phyloP scores from a whole-genome alignment of 2,329 filamentous ascomycete species.

The Phyllosticta paracitricarpa region DNA sequence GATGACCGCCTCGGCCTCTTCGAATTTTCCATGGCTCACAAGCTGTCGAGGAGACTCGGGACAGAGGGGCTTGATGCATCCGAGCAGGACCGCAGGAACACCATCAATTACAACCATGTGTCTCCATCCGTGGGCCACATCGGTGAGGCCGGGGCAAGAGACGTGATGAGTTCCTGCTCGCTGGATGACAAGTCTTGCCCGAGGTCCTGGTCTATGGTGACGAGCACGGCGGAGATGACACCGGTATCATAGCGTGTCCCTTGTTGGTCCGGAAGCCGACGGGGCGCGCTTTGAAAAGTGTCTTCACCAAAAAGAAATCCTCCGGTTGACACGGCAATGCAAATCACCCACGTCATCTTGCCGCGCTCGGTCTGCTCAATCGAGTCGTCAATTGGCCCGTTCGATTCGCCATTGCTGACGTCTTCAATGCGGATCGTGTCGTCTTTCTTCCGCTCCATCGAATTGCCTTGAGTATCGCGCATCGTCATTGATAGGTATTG shows the following conservation, averaged over 20 bases:
- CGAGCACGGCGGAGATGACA: constrained; percentile 29
- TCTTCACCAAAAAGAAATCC: constrained; percentile 14
- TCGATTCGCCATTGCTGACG: neutral
- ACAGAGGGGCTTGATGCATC: constrained; percentile 23
- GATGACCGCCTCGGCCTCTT: constrained; percentile 25
- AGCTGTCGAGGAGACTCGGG: constrained; percentile 30
- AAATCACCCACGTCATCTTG: constrained; percentile 12
- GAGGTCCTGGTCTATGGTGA: constrained; percentile 21
- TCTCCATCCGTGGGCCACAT: constrained; percentile 25
- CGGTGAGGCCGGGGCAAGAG: constrained; percentile 26
- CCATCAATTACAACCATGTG: constrained; percentile 27
- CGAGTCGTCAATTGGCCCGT: constrained; percentile 7
- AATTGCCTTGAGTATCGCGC: neutral
- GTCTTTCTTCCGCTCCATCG: neutral
- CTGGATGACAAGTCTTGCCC: neutral
- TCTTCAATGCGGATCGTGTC: constrained; percentile 1
- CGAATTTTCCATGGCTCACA: constrained; percentile 26
- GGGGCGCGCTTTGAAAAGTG: neutral
- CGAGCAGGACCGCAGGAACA: constrained; percentile 26
- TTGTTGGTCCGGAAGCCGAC: neutral
- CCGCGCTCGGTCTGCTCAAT: constrained; percentile 14
- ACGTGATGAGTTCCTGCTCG: constrained; percentile 31
- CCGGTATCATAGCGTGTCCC: constrained; percentile 24
- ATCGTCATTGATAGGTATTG: neutral
- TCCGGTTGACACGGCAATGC: constrained; percentile 13